Percentiles rank a stretch among this genome's conserved stretches.
phyloP scores from a whole-genome alignment of 805 yeast genomes.

The Schwanniomyces pseudopolymorphus region DNA sequence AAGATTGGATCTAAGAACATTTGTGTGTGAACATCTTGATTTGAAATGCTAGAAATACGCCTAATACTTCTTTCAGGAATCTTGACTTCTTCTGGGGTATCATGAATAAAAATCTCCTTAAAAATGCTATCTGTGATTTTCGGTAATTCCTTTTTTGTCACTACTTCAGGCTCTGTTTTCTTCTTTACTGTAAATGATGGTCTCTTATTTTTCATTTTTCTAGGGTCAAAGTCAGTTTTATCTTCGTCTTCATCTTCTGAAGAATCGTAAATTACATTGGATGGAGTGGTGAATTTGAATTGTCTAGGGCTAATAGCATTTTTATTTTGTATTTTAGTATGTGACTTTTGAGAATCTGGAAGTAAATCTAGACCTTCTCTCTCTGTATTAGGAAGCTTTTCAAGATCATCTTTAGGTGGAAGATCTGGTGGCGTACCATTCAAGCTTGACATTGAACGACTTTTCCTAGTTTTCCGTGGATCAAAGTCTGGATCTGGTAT shows the following conservation, averaged over 20 bases:
- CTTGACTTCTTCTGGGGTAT: not conserved
- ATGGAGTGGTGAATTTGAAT: conserved; percentile 6
- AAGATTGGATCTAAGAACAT: conserved; percentile 40
- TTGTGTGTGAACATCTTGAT: conserved; percentile 23
- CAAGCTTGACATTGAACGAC: conserved; percentile 12
- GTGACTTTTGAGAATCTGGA: no score
- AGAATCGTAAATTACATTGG: conserved; percentile 12
- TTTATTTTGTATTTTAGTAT: not conserved
- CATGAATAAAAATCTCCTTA: not conserved
- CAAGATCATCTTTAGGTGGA: not conserved
- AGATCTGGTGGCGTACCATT: conserved; percentile 5
- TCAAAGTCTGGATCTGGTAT: conserved; percentile 2
- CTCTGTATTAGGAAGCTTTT: not conserved
- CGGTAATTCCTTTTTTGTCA: not conserved
- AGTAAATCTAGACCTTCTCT: no score
- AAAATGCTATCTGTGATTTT: not conserved
- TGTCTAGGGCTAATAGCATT: not conserved
- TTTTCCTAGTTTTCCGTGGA: conserved; percentile 10
- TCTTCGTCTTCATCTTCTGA: conserved; percentile 17
- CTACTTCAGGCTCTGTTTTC: not conserved
- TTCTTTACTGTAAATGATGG: not conserved
- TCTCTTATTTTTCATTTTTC: conserved; percentile 6
- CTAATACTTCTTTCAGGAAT: conserved; percentile 1
- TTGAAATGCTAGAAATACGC: conserved; percentile 10
- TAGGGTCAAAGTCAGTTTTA: conserved; percentile 20